Evolutionary conservation across 1,284 basidiomycete species (phyloP).

Genomic region (Cutaneotrichosporon sp.): DNA sequence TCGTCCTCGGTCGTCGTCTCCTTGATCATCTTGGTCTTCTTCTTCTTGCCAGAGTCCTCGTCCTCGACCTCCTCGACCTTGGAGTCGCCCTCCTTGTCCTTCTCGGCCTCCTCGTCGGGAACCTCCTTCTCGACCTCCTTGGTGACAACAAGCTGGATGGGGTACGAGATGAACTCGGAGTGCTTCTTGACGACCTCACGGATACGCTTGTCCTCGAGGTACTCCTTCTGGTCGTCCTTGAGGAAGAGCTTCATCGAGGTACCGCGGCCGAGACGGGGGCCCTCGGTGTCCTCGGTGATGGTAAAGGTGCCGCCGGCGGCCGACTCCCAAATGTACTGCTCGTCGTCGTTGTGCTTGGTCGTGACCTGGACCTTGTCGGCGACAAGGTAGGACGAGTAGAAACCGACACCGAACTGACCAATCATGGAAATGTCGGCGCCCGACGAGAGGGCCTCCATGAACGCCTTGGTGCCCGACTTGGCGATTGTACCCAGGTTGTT

Average conservation of each 20-base stretch:
- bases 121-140: slow-evolving; percentile 99
- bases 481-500: slow-evolving; percentile 97
- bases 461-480: slow-evolving; percentile 78
- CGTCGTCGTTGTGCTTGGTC: slow-evolving; percentile 99
- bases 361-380: slow-evolving; percentile 97
- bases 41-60: slow-evolving; percentile 72
- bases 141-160: slow-evolving; percentile 95
- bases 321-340: slow-evolving; percentile 99
- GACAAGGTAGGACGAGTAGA: slow-evolving; percentile 99
- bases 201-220: slow-evolving; percentile 98
- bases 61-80: slow-evolving; percentile 68
- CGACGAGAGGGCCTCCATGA: slow-evolving; percentile 75
- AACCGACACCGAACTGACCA: slow-evolving; percentile 81
- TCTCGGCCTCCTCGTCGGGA: slow-evolving; percentile 63
- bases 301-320: slow-evolving; percentile 99
- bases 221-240: slow-evolving; percentile 99
- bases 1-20: slow-evolving; percentile 84
- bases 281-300: slow-evolving; percentile 87
- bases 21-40: slow-evolving; percentile 98
- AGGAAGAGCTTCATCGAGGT: slow-evolving; percentile 91
- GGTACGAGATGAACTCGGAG: slow-evolving; percentile 99
- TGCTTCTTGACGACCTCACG: slow-evolving; percentile 99
- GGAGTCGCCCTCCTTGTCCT: slow-evolving; percentile 61
- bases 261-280: slow-evolving; percentile 88
- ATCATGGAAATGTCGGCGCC: slow-evolving; percentile 88